Evolutionary conservation across 306 rosid genomes (phyloP).

Genomic region (Elaeagnus macrophylla): DNA sequence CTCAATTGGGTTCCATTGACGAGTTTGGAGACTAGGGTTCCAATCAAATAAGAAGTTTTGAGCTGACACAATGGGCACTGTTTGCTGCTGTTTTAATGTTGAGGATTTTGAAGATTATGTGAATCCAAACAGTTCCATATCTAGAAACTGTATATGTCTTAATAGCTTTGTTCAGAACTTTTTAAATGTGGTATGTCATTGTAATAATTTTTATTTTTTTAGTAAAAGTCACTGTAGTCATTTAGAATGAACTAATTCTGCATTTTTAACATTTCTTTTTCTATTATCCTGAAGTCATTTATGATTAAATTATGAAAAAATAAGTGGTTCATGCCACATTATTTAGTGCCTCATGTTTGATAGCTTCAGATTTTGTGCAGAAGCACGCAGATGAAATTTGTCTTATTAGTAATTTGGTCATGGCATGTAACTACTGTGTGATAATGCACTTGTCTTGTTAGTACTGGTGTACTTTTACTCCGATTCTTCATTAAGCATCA

Average conservation of each 20-base stretch:
- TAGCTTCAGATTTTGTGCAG: neutral
- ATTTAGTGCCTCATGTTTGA: neutral
- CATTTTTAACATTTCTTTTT: neutral
- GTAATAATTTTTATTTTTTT: neutral
- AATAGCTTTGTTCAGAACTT: slow-evolving; percentile 67
- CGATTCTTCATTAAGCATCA: too few relatives aligned
- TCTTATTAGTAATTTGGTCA: neutral
- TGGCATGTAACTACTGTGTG: neutral
- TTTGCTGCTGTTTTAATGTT: slow-evolving; percentile 71
- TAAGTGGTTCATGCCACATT: neutral
- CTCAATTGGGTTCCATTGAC: slow-evolving; percentile 18
- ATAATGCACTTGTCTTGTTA: too few relatives aligned
- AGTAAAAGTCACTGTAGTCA: too few relatives aligned
- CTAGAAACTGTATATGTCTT: slow-evolving; percentile 72
- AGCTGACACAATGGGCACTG: slow-evolving; percentile 81
- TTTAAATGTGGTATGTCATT: slow-evolving; percentile 54
- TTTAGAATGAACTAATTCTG: neutral
- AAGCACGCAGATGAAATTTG: neutral
- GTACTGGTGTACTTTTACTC: too few relatives aligned
- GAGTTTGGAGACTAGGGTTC: slow-evolving; percentile 27
- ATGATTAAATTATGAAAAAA: too few relatives aligned
- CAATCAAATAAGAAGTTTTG: slow-evolving; percentile 23
- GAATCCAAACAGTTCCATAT: slow-evolving; percentile 65
- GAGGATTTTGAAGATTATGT: slow-evolving; percentile 72
- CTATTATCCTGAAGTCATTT: too few relatives aligned